phyloP scores from a whole-genome alignment of 495 filamentous ascomycete species.

The Pyrenopolyporus hunteri region DNA sequence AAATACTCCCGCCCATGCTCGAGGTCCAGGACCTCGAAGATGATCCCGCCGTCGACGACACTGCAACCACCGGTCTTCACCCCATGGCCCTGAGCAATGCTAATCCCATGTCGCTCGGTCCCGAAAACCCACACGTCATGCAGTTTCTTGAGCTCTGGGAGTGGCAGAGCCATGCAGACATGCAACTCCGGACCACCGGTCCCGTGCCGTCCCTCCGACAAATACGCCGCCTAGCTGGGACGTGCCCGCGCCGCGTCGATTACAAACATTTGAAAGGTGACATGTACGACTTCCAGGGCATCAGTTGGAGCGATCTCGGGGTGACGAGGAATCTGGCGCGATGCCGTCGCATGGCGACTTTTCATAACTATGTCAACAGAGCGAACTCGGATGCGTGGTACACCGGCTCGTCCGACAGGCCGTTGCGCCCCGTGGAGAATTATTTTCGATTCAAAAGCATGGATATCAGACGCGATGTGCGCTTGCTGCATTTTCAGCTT shows the following conservation, averaged over 20 bases:
- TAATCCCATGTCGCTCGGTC: constrained; percentile 35
- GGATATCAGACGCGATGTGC: constrained; percentile 67
- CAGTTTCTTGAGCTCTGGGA: constrained; percentile 39
- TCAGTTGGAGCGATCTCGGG: constrained; percentile 72
- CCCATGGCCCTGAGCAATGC: constrained; percentile 37
- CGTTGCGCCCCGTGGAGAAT: constrained; percentile 54
- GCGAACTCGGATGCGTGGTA: constrained; percentile 46
- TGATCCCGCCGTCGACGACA: constrained; percentile 26
- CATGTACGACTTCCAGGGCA: constrained; percentile 75
- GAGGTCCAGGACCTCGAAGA: constrained; percentile 25
- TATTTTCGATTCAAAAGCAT: constrained; percentile 76
- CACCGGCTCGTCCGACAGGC: constrained; percentile 43
- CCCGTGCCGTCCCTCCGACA: constrained; percentile 15
- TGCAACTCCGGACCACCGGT: constrained; percentile 5
- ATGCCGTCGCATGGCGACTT: constrained; percentile 60
- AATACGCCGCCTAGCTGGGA: constrained; percentile 20
- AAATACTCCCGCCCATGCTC: not conserved
- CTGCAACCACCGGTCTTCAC: constrained; percentile 28
- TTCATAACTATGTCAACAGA: constrained; percentile 64
- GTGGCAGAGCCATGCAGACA: constrained; percentile 27
- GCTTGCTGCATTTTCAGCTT: constrained; percentile 84
- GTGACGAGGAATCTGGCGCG: constrained; percentile 67
- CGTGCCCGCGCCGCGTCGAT: constrained; percentile 32
- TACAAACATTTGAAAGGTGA: constrained; percentile 62
- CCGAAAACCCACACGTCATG: constrained; percentile 35